Percentiles rank a stretch among this genome's conserved stretches.
Conservation (phyloP, 208 protist genomes). For the Trypanosoma congolense region DNA sequence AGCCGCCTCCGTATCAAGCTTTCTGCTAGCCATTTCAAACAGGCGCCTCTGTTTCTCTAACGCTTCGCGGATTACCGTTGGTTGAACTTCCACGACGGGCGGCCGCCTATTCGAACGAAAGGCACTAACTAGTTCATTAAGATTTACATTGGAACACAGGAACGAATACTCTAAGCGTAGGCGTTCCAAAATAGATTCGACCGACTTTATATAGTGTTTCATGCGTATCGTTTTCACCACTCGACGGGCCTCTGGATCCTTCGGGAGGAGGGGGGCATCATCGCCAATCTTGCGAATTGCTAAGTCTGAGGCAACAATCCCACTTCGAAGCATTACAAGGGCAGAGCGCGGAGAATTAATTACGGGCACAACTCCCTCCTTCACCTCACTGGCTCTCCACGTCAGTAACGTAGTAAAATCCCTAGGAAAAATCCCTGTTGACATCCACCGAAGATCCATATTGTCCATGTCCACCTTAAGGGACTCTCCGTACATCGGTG, state of each 20-base stretch:
- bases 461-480: conserved; percentile 50
- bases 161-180: conserved; percentile 51
- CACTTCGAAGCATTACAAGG: conserved; percentile 68
- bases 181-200: conserved; percentile 20
- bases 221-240: conserved; percentile 38
- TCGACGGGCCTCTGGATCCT: conserved; percentile 27
- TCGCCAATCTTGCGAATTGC: conserved; percentile 11
- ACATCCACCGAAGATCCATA: conserved; percentile 73
- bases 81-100: conserved; percentile 13
- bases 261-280: conserved; percentile 20
- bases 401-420: conserved; percentile 31
- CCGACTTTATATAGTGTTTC: conserved; percentile 24
- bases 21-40: conserved; percentile 46
- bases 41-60: conserved; percentile 47
- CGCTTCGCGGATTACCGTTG: conserved; percentile 42
- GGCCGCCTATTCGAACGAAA: conserved; percentile 19
- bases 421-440: conserved; percentile 27
- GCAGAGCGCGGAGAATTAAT: conserved; percentile 82
- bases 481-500: conserved; percentile 49
- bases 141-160: conserved; percentile 36
- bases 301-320: conserved; percentile 51
- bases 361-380: conserved; percentile 4
- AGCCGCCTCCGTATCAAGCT: conserved; percentile 46
- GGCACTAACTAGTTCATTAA: conserved; percentile 42
- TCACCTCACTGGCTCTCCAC: conserved; percentile 7